Conservation (phyloP, 345 rosid genomes). For the Clausena lansium region DNA sequence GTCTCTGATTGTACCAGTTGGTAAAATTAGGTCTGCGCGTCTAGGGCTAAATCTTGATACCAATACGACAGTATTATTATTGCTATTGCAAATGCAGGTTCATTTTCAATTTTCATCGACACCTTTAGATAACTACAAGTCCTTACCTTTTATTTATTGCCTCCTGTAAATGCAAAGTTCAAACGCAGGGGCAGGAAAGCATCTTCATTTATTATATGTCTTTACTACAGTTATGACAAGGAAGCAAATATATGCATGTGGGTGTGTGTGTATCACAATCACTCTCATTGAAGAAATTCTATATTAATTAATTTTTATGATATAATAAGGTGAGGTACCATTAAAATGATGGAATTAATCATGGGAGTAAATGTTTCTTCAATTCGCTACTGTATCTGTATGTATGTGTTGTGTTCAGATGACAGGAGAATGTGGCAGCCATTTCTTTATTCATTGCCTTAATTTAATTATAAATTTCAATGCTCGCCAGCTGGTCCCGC, state of each 20-base stretch:
- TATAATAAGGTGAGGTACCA: neutral
- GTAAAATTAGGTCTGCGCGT: too few relatives aligned
- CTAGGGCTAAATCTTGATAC: too few relatives aligned
- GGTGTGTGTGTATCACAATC: too few relatives aligned
- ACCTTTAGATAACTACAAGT: too few relatives aligned
- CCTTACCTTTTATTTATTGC: too few relatives aligned
- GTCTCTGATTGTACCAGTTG: too few relatives aligned
- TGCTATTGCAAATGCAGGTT: too few relatives aligned
- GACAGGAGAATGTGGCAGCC: neutral
- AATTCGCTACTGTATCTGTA: neutral
- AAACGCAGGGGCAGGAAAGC: neutral
- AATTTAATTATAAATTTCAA: neutral
- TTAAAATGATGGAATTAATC: neutral
- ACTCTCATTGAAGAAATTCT: neutral
- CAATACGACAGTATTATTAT: too few relatives aligned
- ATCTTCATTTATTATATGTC: neutral
- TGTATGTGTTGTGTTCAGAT: neutral
- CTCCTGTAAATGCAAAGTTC: neutral
- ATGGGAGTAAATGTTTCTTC: neutral
- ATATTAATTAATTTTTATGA: too few relatives aligned
- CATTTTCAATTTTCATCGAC: too few relatives aligned
- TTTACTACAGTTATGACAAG: neutral
- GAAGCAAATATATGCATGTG: neutral
- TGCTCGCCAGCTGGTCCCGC: slow-evolving; percentile 1
- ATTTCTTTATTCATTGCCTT: neutral